Evolutionary conservation across 2,329 filamentous ascomycete species (phyloP).

Genomic region (Grosmannia serpens): DNA sequence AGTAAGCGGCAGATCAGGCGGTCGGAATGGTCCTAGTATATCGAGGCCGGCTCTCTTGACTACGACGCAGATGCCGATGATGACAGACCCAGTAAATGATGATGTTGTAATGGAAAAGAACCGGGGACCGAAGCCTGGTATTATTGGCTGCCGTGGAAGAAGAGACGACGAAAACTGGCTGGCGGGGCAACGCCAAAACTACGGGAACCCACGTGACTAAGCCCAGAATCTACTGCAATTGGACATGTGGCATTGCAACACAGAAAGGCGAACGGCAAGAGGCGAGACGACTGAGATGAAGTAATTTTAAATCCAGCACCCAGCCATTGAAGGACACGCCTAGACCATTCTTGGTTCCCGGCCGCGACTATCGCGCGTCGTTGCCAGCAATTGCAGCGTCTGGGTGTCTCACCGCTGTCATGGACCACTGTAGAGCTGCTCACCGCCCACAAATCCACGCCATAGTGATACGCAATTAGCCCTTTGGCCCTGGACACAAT

Average conservation of each 20-base stretch:
- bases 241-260: background rate
- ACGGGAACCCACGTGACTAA: slow-evolving; percentile 36
- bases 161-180: slow-evolving; percentile 14
- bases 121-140: too few relatives aligned
- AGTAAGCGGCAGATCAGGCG: too few relatives aligned
- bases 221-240: too few relatives aligned
- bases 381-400: background rate
- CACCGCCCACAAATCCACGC: background rate
- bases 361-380: background rate
- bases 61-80: too few relatives aligned
- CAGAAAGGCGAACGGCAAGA: background rate
- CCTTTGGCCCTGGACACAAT: background rate
- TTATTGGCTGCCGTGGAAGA: background rate
- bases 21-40: too few relatives aligned
- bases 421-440: background rate
- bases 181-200: slow-evolving; percentile 44
- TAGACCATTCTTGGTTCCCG: too few relatives aligned
- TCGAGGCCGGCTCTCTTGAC: too few relatives aligned
- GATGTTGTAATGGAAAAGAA: background rate
- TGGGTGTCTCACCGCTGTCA: background rate
- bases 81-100: too few relatives aligned
- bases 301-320: too few relatives aligned
- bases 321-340: too few relatives aligned
- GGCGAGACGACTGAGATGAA: too few relatives aligned
- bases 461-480: background rate